Base-by-base conservation (phyloP, 176 grass and related monocot genomes). In the Dendrocalamus sinicus region DNA sequence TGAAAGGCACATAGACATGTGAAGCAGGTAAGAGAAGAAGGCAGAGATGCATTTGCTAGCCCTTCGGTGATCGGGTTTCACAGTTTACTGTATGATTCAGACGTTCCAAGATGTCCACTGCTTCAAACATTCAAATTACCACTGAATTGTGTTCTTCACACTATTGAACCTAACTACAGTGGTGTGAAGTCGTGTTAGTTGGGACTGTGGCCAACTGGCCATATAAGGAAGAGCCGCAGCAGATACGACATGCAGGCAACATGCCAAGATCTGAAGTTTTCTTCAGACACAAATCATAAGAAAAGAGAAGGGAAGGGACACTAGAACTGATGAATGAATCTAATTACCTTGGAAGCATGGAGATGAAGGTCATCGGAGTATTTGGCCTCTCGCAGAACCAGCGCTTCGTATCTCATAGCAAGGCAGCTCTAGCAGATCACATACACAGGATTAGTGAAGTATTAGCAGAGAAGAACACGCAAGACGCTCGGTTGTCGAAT, bases 321-420 rank as follows among this genome's bases (percentile, higher is more conserved):
- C 20, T 37, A 47, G 15, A 68, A 23, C 16, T 30, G 28, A 30
- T 9, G 1, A 73, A 76, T 26, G 26, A 26, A 26, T 16, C 0
- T 0, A 83, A 32, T 6, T 24, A 92, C 93, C 96, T 91, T 93
- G 70, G 91, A 83, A 47, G 96, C n/a, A n/a, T n/a, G n/a, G n/a
- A n/a, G n/a, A n/a, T n/a, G n/a, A n/a, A n/a, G n/a, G n/a, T n/a
- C n/a, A n/a, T 26, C 26, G 26, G 0, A 26, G 26, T 26, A 26
- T 26, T 26, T 26, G 26, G 26, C 26, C 26, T 26, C 26, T 26
- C 26, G 26, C 26, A 26, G 26, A 26, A 26, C 26, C 26, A 26
- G 26, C 26, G 26, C 26, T 26, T 26, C 26, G 26, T 26, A 26
- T 26, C 26, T 26, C 26, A 26, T 26, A 26, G 26, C 26, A 26